A percentile compares a stretch with the other conserved stretches of the same genome.
phyloP scores from a whole-genome alignment of 768 basidiomycete genomes.

The Fomitopsis serialis region DNA sequence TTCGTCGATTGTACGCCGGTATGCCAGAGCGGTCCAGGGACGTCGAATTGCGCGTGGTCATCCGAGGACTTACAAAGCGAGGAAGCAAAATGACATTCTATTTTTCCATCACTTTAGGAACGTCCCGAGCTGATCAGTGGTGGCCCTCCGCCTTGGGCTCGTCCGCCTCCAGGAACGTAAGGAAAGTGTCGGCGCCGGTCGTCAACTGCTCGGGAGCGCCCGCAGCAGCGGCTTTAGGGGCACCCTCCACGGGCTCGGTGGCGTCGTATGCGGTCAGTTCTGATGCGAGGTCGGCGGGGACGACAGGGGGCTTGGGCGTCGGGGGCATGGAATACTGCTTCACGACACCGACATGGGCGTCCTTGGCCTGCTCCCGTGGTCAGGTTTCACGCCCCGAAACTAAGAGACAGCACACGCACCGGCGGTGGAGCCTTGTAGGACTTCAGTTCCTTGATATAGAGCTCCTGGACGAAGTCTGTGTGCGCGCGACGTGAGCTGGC shows the following conservation, averaged over 20 bases:
- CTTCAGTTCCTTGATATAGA: slow-evolving; percentile 89
- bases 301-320: slow-evolving; percentile 64
- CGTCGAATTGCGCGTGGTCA: background rate
- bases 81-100: background rate
- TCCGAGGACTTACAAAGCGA: background rate
- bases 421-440: slow-evolving; percentile 73
- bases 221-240: slow-evolving; percentile 29
- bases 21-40: too few species aligned
- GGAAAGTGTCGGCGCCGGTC: slow-evolving; percentile 62
- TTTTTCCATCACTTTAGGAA: background rate
- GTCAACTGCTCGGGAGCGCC: slow-evolving; percentile 35
- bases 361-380: slow-evolving; percentile 60
- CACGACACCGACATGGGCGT: slow-evolving; percentile 85
- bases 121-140: slow-evolving; percentile 23
- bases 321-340: slow-evolving; percentile 77
- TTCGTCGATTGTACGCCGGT: too few species aligned
- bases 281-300: slow-evolving; percentile 82
- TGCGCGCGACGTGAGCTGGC: slow-evolving; percentile 30
- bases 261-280: slow-evolving; percentile 86
- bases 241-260: slow-evolving; percentile 51
- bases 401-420: slow-evolving; percentile 41
- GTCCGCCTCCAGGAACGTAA: slow-evolving; percentile 79
- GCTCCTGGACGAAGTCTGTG: slow-evolving; percentile 86
- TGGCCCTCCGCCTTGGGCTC: slow-evolving; percentile 62
- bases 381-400: too few species aligned